A percentile compares a stretch with the other conserved stretches of the same genome.
phyloP scores from a whole-genome alignment of 1,284 basidiomycete genomes.

The Ustilago cynodontis region DNA sequence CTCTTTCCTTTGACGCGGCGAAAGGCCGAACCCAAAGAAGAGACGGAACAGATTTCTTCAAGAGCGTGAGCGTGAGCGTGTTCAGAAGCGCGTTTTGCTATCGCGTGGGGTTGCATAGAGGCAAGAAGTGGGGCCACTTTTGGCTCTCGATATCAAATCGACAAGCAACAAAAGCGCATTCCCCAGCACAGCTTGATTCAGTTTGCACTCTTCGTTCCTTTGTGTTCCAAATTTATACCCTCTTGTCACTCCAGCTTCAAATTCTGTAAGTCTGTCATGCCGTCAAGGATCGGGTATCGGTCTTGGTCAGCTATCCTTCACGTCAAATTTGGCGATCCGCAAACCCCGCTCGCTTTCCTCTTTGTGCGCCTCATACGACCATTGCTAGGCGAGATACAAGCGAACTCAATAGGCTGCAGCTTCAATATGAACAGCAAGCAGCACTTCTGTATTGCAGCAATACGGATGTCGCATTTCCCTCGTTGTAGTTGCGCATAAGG shows the following conservation, averaged over 20 bases:
- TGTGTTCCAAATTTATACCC: too few relatives aligned
- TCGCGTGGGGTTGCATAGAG: background rate
- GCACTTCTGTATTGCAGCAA: too few relatives aligned
- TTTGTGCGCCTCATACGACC: background rate
- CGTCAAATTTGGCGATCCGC: constrained; percentile 2
- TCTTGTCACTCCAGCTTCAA: background rate
- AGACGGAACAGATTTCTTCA: too few relatives aligned
- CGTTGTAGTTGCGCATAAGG: too few relatives aligned
- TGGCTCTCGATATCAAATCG: background rate
- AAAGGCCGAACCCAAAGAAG: constrained; percentile 1
- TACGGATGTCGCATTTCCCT: too few relatives aligned
- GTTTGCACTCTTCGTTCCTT: too few relatives aligned
- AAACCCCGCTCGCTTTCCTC: background rate
- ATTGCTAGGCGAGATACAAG: background rate
- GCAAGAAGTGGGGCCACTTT: constrained; percentile 16
- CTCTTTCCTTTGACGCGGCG: background rate
- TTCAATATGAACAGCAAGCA: too few relatives aligned
- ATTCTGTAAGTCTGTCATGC: background rate
- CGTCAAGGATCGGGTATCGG: background rate
- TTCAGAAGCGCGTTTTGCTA: constrained; percentile 3
- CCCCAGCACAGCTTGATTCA: constrained; percentile 2
- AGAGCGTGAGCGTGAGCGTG: too few relatives aligned
- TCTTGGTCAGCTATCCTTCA: constrained; percentile 1
- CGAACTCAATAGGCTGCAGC: background rate
- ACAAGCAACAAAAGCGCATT: constrained; percentile 6